Percentiles rank a stretch among this genome's conserved stretches.
Conservation (phyloP, 2,329 filamentous ascomycete species). For the Aspergillus ustus region DNA sequence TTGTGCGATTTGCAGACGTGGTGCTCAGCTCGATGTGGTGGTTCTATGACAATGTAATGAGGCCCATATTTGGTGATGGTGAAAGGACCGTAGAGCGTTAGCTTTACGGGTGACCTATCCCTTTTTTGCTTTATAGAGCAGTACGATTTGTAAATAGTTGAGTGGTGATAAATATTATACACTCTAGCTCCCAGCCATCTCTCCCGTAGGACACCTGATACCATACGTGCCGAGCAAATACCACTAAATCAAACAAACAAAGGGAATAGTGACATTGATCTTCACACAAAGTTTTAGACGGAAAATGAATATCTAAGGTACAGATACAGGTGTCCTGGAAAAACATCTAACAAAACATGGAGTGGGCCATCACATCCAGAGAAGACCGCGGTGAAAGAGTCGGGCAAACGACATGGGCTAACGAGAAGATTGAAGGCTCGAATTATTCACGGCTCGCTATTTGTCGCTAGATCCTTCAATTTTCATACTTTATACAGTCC, state of each 20-base stretch:
- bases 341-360: constrained; percentile 45
- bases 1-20: constrained; percentile 57
- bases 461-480: constrained; percentile 32
- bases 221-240: background rate
- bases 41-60: constrained; percentile 68
- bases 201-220: background rate
- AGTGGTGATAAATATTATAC: background rate
- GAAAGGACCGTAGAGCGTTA: constrained; percentile 62
- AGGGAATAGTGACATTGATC: constrained; percentile 45
- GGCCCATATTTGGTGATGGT: constrained; percentile 79
- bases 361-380: constrained; percentile 34
- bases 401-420: constrained; percentile 29
- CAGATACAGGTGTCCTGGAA: constrained; percentile 47
- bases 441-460: constrained; percentile 32
- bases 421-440: constrained; percentile 30
- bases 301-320: constrained; percentile 48
- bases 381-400: constrained; percentile 30
- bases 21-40: constrained; percentile 65
- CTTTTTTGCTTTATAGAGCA: background rate
- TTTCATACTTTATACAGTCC: constrained; percentile 37
- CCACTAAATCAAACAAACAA: constrained; percentile 31
- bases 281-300: constrained; percentile 45
- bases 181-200: background rate
- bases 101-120: background rate
- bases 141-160: background rate